A percentile compares a stretch with the other conserved stretches of the same genome.
Evolutionary conservation across 257 asterid species (phyloP).

Genomic region (Solanum paucissectum): DNA sequence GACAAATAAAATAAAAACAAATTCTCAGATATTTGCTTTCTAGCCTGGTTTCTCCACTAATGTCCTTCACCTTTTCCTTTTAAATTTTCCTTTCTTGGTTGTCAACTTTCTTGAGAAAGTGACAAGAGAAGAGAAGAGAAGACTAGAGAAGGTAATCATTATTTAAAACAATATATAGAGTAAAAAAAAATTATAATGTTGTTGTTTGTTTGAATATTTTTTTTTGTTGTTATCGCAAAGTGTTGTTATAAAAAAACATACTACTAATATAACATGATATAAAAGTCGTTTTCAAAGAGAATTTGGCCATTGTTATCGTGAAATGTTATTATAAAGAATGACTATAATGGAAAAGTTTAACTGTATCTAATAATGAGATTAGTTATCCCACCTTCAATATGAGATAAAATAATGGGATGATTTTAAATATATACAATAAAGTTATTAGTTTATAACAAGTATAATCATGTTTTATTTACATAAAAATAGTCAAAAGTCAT

Average conservation of each 20-base stretch:
- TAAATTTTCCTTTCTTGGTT: background rate
- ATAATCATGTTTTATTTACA: too few species aligned
- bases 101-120: background rate
- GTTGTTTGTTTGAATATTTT: background rate
- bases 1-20: background rate
- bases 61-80: constrained; percentile 1
- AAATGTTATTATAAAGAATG: too few species aligned
- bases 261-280: background rate
- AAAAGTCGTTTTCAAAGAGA: background rate
- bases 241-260: background rate
- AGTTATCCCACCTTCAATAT: background rate
- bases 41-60: constrained; percentile 10
- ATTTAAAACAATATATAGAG: background rate
- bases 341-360: too few species aligned
- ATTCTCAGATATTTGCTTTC: background rate
- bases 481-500: background rate
- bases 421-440: too few species aligned
- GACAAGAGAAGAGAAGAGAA: constrained; percentile 1
- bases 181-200: background rate
- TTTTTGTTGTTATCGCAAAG: background rate
- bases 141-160: background rate
- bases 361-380: too few species aligned
- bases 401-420: background rate
- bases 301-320: too few species aligned
- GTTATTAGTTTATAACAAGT: background rate